A percentile compares a stretch with the other conserved stretches of the same genome.
These are phyloP conservation scores for Beauveria sp. DNA, from an alignment of 2,329 filamentous ascomycete species.

Conservation along the genomic window DNA sequence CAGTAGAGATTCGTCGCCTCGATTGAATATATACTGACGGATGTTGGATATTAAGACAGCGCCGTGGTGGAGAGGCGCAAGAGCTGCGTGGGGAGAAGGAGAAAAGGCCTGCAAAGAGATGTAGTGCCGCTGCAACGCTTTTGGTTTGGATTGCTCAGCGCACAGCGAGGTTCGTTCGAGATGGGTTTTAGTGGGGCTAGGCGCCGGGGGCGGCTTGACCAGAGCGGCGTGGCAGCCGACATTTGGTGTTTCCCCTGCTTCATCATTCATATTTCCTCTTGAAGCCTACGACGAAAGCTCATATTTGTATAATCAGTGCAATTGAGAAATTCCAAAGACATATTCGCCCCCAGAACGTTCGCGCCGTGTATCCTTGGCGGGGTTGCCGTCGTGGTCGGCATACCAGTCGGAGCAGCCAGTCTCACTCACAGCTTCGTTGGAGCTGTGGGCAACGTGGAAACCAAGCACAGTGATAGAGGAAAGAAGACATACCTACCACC, in stretches of 20 bases:
- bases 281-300: background rate
- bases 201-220: background rate
- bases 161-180: background rate
- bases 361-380: too few relatives aligned
- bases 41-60: background rate
- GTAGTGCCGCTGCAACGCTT: background rate
- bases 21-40: background rate
- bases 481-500: background rate
- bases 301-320: background rate
- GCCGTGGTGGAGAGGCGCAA: conserved; percentile 9
- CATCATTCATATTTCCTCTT: conserved; percentile 1
- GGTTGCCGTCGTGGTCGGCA: background rate
- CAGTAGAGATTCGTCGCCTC: background rate
- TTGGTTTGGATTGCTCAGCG: background rate
- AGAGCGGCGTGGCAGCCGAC: background rate
- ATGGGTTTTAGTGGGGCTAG: conserved; percentile 9
- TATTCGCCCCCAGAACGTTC: background rate
- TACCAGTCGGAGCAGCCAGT: background rate
- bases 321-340: background rate
- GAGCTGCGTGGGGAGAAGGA: background rate
- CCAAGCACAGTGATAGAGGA: too few relatives aligned
- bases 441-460: background rate
- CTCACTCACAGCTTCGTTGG: background rate
- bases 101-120: background rate
- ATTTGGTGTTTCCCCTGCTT: background rate